Conservation (phyloP, 306 rosid species). For the Prunus armeniaca region DNA sequence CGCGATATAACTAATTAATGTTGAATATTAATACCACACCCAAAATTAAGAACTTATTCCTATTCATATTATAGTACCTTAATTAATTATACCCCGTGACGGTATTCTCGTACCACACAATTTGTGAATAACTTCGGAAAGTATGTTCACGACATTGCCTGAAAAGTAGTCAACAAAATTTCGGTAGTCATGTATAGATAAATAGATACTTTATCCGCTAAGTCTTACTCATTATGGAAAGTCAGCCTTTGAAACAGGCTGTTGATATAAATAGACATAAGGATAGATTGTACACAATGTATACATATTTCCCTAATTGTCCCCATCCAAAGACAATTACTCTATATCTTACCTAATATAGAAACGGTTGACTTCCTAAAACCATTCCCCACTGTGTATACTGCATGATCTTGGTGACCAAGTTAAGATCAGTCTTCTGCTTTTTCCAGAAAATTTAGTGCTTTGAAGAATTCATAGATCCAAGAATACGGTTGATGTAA, state of each 20-base stretch:
- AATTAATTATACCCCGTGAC: too few relatives aligned
- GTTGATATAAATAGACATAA: not conserved
- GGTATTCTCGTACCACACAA: too few relatives aligned
- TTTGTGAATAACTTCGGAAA: not conserved
- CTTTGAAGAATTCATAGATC: constrained; percentile 14
- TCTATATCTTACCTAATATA: constrained; percentile 15
- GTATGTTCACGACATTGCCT: not conserved
- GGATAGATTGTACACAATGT: not conserved
- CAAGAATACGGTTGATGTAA: constrained; percentile 60
- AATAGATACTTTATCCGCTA: not conserved
- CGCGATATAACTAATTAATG: too few relatives aligned
- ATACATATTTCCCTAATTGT: constrained; percentile 16
- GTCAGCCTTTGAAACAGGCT: constrained; percentile 14
- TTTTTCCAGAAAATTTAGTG: constrained; percentile 9
- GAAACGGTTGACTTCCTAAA: constrained; percentile 32
- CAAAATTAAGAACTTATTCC: too few relatives aligned
- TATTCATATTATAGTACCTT: too few relatives aligned
- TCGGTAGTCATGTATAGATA: not conserved
- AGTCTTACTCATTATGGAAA: not conserved
- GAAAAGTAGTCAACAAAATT: not conserved
- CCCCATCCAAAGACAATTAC: constrained; percentile 22
- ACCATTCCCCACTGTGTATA: constrained; percentile 33
- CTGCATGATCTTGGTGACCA: constrained; percentile 22
- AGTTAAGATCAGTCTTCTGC: constrained; percentile 25
- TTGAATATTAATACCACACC: too few relatives aligned